phyloP scores from a whole-genome alignment of 2,329 filamentous ascomycete species.

The Sporothrix schenckii region DNA sequence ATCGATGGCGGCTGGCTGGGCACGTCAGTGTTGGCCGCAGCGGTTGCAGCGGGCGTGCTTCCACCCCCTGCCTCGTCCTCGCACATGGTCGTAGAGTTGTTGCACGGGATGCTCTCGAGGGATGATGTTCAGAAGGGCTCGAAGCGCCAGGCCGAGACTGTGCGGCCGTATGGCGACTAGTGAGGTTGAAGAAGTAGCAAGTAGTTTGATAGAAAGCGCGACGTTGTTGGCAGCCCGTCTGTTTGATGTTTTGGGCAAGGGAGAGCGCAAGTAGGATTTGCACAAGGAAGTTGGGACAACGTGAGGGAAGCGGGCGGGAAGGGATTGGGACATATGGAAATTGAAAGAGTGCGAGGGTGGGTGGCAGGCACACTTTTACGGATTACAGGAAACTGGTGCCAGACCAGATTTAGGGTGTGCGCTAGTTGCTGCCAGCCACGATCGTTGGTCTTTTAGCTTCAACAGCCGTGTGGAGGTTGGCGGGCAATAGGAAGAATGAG shows the following conservation, averaged over 20 bases:
- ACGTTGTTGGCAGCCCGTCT: neutral
- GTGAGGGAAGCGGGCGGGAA: slow-evolving; percentile 2
- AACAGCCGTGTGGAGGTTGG: neutral
- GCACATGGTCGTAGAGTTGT: slow-evolving; percentile 1
- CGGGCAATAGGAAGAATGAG: neutral
- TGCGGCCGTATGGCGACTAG: neutral
- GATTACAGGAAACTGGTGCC: neutral
- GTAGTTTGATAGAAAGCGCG: neutral
- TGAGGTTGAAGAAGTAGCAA: neutral
- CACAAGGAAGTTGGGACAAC: neutral
- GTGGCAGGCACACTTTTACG: neutral
- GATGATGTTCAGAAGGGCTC: neutral
- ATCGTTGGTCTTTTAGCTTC: slow-evolving; percentile 3
- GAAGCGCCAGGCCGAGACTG: neutral
- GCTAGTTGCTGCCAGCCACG: slow-evolving; percentile 9
- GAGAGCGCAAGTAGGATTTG: neutral
- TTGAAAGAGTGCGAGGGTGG: neutral
- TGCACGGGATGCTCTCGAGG: neutral
- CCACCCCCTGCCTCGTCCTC: slow-evolving; percentile 6
- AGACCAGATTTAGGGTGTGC: slow-evolving; percentile 1
- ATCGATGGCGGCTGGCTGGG: neutral
- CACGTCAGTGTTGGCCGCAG: neutral
- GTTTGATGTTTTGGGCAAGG: neutral
- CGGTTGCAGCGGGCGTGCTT: neutral
- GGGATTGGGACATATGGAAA: neutral